Evolutionary conservation across 352 stramenopile species (phyloP), one percentile per base, ranked within the genome.

Genomic region (Phytophthora pini): DNA sequence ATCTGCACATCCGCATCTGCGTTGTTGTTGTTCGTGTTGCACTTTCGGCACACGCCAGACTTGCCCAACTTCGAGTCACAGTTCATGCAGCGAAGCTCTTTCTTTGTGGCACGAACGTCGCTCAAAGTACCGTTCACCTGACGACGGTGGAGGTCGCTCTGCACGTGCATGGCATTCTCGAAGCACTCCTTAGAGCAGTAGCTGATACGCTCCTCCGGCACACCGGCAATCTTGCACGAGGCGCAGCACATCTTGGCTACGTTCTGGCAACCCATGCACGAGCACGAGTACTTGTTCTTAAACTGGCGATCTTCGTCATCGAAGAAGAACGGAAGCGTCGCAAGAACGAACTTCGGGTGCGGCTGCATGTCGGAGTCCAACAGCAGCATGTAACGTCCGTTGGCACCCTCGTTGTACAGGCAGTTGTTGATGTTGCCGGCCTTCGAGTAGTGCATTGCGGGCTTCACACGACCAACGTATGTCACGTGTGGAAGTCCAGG

Each of bases 391-490:
- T 96, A 95, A 10, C 85, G 83, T 0, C 86, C 89, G 61, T 80
- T 92, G 3, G 85, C 74, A 5, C 88, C 88, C 70, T 97, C 89
- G 61, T 97, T 95, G 74, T 94, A 94, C 68, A 95, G 65, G 31
- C 73, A 85, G 65, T 97, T 97, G 79, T 97, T 97, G 65, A 97
- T 92, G 79, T 97, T 97, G 7, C 89, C 89, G 6, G 89, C 89
- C 71, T 96, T 95, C 0, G 81, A 90, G 77, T 91, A 91, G 72
- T 97, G 83, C 17, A 55, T 70, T 41, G 76, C 55, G 0, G 87
- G 80, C 72, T 95, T 95, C 24, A 95, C 83, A 64, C 87, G 87
- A 3, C 87, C 87, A 4, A 94, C 57, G 39, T 78, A 95, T 0
- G 84, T 93, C 45, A 95, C 87, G 26, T 95, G 80, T 0, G 87